Evolutionary conservation across 164 flowering plant species (phyloP).

Genomic region (Aristolochia contorta): DNA sequence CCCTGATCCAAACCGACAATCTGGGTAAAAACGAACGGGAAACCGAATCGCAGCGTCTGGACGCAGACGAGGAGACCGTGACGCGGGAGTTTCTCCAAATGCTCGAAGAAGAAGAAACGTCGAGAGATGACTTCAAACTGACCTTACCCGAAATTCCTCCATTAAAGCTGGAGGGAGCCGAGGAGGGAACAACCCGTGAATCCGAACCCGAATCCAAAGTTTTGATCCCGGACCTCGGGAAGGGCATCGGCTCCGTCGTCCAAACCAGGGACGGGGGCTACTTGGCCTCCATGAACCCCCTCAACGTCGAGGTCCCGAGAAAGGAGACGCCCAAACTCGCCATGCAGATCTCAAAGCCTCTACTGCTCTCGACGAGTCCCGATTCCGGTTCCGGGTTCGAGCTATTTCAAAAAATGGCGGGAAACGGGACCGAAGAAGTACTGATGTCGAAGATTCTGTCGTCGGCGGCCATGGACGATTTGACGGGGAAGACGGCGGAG

Average conservation of each 20-base stretch:
- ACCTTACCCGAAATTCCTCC: slow-evolving; percentile 17
- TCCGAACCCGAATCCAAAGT: slow-evolving; percentile 28
- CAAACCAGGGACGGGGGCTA: slow-evolving; percentile 92
- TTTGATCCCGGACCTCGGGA: slow-evolving; percentile 70
- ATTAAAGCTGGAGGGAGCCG: slow-evolving; percentile 19
- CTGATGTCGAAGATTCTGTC: slow-evolving; percentile 41
- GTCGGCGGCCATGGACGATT: slow-evolving; percentile 64
- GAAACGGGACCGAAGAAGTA: slow-evolving; percentile 53
- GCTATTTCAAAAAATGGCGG: slow-evolving; percentile 63
- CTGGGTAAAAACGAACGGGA: slow-evolving; percentile 32
- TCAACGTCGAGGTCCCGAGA: slow-evolving; percentile 34
- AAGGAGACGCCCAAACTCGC: slow-evolving; percentile 83
- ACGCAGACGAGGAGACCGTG: slow-evolving; percentile 84
- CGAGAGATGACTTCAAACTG: slow-evolving; percentile 12
- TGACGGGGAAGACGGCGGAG: slow-evolving; percentile 79
- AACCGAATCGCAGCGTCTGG: slow-evolving; percentile 43
- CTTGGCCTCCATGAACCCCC: slow-evolving; percentile 71
- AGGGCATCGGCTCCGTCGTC: slow-evolving; percentile 74
- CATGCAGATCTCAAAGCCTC: slow-evolving; percentile 75
- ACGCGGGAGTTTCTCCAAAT: slow-evolving; percentile 80
- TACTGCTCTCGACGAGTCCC: slow-evolving; percentile 31
- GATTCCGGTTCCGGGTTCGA: slow-evolving; percentile 48
- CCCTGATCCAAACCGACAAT: slow-evolving; percentile 48
- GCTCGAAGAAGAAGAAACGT: slow-evolving; percentile 69
- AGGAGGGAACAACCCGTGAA: slow-evolving; percentile 18